Percentiles rank a stretch among this genome's conserved stretches.
phyloP scores from a whole-genome alignment of 1,284 basidiomycete species.

The Boletellus deceptivus region DNA sequence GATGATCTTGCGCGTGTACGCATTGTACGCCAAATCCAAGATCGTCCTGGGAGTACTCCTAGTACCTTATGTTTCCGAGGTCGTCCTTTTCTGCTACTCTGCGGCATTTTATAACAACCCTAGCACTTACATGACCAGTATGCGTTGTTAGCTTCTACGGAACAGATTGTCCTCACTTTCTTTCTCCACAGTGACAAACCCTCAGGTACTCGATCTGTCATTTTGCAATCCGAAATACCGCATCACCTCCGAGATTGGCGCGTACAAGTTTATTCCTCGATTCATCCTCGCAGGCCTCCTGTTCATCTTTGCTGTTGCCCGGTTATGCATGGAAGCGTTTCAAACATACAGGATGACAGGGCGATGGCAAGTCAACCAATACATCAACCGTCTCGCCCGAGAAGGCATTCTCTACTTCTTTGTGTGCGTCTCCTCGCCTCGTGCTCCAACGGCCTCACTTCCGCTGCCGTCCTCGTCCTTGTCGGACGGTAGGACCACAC shows the following conservation, averaged over 20 bases:
- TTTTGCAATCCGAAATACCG: conserved; percentile 12
- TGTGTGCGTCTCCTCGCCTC: conserved; percentile 12
- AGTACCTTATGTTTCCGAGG: conserved; percentile 7
- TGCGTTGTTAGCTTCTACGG: not conserved
- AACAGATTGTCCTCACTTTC: not conserved
- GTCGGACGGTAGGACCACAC: not conserved
- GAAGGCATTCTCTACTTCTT: conserved; percentile 19
- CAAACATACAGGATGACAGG: conserved; percentile 11
- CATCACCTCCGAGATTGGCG: conserved; percentile 4
- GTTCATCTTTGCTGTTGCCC: conserved; percentile 11
- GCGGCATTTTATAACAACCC: conserved; percentile 13
- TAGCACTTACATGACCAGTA: conserved; percentile 11
- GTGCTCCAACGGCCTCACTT: not conserved
- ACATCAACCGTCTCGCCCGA: conserved; percentile 12
- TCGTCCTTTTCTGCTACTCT: conserved; percentile 9
- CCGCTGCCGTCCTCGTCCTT: not conserved
- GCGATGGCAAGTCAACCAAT: conserved; percentile 18
- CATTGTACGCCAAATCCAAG: conserved; percentile 23
- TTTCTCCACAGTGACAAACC: conserved; percentile 9
- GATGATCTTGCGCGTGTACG: conserved; percentile 27
- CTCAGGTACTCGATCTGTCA: conserved; percentile 16
- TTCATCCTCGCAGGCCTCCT: conserved; percentile 19
- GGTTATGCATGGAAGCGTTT: conserved; percentile 11
- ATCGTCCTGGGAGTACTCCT: conserved; percentile 16
- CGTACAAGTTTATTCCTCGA: conserved; percentile 15